Base-by-base conservation (phyloP, 805 yeast genomes). In the Candida saitoana region DNA sequence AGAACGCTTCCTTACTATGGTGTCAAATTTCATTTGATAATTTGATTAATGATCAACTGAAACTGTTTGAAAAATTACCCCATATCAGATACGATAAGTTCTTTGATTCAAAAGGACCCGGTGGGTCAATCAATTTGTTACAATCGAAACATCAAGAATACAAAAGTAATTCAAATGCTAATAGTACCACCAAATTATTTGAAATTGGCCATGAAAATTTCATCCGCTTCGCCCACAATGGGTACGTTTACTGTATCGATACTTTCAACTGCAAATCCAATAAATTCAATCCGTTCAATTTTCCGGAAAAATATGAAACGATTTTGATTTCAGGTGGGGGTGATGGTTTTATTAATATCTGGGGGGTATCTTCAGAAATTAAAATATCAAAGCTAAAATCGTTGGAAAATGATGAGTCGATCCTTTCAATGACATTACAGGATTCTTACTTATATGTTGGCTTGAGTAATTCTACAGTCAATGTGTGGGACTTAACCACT, bases 61-160 rank as follows among this genome's bases (percentile, higher is more conserved):
- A 42, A 25, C 14, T 27, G 34, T 16, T 38, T 44, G 18, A 40
- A 35, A 32, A 39, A n/a, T 53, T 69, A 12, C 75, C 75, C 3
- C 81, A 82, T 44, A 74, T 76, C 52, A 71, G 95, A 50, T 88
- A 77, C 56, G 87, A 87, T 59, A 80, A 78, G 53, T 93, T 91
- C 52, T 91, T 93, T 58, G 97, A 91, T 58, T 90, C 97, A 2
- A 73, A 70, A 39, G 96, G 96, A 0, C 93, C 95, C 0, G 84
- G 91, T 2, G 91, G 89, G 3, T 67, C 65, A 14, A 43, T 62
- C 15, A 63, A 59, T 39, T 42, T 51, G 11, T 51, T 60, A 15
- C 69, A 60, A 45, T 48, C 59, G 5, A 57, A 56, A 40, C 64
- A 57, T 36, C 55, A 51, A 33, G 41, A 48, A 27, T 51, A 51